phyloP scores from a whole-genome alignment of 2,329 filamentous ascomycete species.

The Exophiala mesophila region DNA sequence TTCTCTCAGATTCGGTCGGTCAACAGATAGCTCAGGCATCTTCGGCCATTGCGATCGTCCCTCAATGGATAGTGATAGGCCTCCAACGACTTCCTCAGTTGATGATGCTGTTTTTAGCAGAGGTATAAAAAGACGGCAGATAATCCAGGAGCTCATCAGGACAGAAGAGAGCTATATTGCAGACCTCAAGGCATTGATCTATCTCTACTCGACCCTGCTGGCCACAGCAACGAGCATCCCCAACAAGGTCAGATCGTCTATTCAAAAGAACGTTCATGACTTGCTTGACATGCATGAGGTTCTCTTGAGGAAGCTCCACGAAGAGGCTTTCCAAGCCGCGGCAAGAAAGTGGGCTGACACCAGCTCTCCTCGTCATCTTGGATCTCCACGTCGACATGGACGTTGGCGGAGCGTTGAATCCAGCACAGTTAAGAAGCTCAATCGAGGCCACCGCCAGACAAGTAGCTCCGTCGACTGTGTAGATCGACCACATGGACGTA shows the following conservation, averaged over 20 bases:
- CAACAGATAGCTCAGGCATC: slow-evolving; percentile 59
- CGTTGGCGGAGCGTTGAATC: slow-evolving; percentile 37
- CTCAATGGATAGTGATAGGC: slow-evolving; percentile 54
- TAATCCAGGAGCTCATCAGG: slow-evolving; percentile 77
- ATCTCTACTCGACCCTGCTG: slow-evolving; percentile 71
- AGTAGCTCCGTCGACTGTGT: slow-evolving; percentile 23
- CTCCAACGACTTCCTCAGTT: slow-evolving; percentile 42
- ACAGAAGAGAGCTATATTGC: slow-evolving; percentile 87
- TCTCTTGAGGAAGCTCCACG: slow-evolving; percentile 69
- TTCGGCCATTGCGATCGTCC: slow-evolving; percentile 56
- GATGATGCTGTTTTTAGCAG: slow-evolving; percentile 69
- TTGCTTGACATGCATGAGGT: slow-evolving; percentile 80
- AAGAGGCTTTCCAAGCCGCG: slow-evolving; percentile 30
- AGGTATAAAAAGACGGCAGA: slow-evolving; percentile 67
- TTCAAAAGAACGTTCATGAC: slow-evolving; percentile 72
- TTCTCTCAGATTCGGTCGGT: slow-evolving; percentile 55
- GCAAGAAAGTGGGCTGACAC: slow-evolving; percentile 26
- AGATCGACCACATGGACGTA: slow-evolving; percentile 10
- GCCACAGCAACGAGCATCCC: slow-evolving; percentile 64
- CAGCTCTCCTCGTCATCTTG: slow-evolving; percentile 19
- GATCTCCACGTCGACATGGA: slow-evolving; percentile 15
- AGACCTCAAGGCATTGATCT: slow-evolving; percentile 79
- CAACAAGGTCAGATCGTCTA: slow-evolving; percentile 62
- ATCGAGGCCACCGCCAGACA: slow-evolving; percentile 8
- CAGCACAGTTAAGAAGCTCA: slow-evolving; percentile 30